Evolutionary conservation across 2,329 filamentous ascomycete genomes (phyloP), one percentile per base, ranked within the genome.

Genomic region (Aschersonia sp.): DNA sequence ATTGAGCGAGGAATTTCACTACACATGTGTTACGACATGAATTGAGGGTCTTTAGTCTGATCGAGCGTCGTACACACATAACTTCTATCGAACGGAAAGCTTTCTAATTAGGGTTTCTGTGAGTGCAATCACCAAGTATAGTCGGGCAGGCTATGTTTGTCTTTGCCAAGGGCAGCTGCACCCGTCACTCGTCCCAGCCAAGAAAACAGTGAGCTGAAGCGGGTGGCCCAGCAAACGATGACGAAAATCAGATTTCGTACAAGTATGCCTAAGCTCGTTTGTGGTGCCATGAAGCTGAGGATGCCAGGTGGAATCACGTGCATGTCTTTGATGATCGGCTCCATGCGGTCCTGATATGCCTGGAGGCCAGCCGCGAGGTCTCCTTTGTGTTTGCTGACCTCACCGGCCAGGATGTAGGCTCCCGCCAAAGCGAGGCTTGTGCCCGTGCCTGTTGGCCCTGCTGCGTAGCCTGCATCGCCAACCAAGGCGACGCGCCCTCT

Each of bases 401-500:
- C 70, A 1, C 73, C 72, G 0, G 73, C 74, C 3, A 78, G 59
- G 1, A 74, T 59, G 53, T 78, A 77, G 2, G 70, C 74, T 0
- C 68, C 67, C 0, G 67, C 54, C 9, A 77, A 55, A 2, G 69
- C 68, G 3, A 66, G 55, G 2, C 63, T 67, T 2, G 71, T 74
- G 4, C 73, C 72, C 56, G 68, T 64, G 0, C 74, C 74, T 0
- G 68, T 70, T 1, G 68, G 53, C 4, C 66, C 66, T 2, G 67
- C 65, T 0, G 70, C 70, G 40, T 67, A 69, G 1, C 61, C 73
- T 4, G 75, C 71, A 47, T 79, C 74, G 0, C 73, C 75, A 2
- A 76, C 53, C 2, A 75, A 58, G 1, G 64, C 65, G n/a, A 75
- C 65, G 0, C 69, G 68, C 0, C 68, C 66, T 0, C 60, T 60